phyloP scores from a whole-genome alignment of 129 eudicot genomes.

The Flaveria sonorensis region DNA sequence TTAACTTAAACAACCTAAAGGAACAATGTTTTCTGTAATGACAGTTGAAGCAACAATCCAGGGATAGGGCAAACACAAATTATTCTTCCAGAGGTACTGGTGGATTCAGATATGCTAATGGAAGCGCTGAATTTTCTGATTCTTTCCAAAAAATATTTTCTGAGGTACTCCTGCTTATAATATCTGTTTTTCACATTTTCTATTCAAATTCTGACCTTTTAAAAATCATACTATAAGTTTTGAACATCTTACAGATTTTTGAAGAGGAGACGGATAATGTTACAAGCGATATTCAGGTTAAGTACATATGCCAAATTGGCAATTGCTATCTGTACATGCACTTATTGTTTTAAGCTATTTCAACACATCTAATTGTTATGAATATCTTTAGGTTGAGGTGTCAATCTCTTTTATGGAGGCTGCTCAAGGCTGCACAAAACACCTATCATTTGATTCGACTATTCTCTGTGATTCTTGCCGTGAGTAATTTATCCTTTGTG shows the following conservation, averaged over 20 bases:
- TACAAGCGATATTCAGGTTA: constrained; percentile 75
- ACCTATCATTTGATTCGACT: constrained; percentile 67
- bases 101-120: constrained; percentile 51
- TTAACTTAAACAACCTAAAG: constrained; percentile 13
- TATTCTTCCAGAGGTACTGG: constrained; percentile 43
- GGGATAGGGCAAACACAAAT: constrained; percentile 37
- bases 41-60: constrained; percentile 44
- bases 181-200: background rate
- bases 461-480: constrained; percentile 88
- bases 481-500: constrained; percentile 46
- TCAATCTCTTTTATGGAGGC: constrained; percentile 83
- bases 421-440: constrained; percentile 86
- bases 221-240: constrained; percentile 18
- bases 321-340: background rate
- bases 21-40: constrained; percentile 12
- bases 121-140: constrained; percentile 59
- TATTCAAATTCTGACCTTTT: constrained; percentile 17
- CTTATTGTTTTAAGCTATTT: constrained; percentile 9
- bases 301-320: background rate
- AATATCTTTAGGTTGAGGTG: constrained; percentile 65
- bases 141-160: constrained; percentile 88
- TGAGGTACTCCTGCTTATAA: constrained; percentile 55
- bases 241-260: constrained; percentile 57
- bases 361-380: background rate
- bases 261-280: constrained; percentile 57